Evolutionary conservation across 2,329 filamentous ascomycete species (phyloP).

Genomic region (Didymella arachidicola): DNA sequence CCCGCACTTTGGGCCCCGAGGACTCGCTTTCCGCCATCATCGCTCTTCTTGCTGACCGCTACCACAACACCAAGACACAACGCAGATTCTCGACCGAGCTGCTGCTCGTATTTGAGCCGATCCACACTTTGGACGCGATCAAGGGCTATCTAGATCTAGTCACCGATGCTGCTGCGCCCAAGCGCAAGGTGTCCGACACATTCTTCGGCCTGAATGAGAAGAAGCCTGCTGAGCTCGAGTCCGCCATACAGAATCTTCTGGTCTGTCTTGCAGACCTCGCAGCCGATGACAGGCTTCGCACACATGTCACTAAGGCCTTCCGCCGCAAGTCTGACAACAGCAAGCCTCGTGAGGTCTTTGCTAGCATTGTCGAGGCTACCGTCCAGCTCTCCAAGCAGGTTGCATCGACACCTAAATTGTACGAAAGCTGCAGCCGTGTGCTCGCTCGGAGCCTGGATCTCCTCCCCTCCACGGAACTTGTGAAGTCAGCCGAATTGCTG

Average conservation of each 20-base stretch:
- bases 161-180: conserved; percentile 76
- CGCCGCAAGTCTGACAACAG: conserved; percentile 36
- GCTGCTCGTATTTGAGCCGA: conserved; percentile 73
- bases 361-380: conserved; percentile 51
- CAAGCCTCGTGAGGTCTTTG: conserved; percentile 44
- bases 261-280: conserved; percentile 51
- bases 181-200: conserved; percentile 74
- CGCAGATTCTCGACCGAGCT: conserved; percentile 78
- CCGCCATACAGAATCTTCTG: conserved; percentile 50
- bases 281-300: conserved; percentile 42
- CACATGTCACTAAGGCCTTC: conserved; percentile 44
- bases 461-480: conserved; percentile 85
- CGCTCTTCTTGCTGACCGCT: conserved; percentile 89
- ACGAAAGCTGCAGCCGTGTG: conserved; percentile 66
- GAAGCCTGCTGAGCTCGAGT: conserved; percentile 46
- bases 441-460: conserved; percentile 83
- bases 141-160: conserved; percentile 79
- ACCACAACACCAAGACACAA: conserved; percentile 77
- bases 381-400: conserved; percentile 69
- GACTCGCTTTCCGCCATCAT: conserved; percentile 90
- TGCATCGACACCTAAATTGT: conserved; percentile 53
- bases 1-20: conserved; percentile 81
- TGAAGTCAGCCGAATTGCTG: conserved; percentile 84
- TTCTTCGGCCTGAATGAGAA: conserved; percentile 70
- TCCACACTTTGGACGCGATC: conserved; percentile 77